Base-by-base conservation (phyloP, 2,329 filamentous ascomycete species). In the Ilyonectria mors-panacis region DNA sequence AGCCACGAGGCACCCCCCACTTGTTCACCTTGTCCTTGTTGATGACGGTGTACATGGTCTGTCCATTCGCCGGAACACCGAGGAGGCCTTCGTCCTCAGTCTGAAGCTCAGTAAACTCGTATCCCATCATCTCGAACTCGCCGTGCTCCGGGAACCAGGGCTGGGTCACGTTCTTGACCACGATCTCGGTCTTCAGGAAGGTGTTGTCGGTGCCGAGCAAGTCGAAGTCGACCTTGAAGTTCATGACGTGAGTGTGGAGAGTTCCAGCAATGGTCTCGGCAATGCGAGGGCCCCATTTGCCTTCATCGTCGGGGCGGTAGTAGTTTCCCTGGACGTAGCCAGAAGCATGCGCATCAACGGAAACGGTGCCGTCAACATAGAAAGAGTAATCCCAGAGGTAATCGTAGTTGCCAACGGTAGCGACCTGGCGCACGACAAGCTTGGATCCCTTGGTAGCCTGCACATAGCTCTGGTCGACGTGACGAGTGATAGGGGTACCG, bases 321-420 rank as follows among this genome's bases (percentile, higher is more conserved):
- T 77, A 77, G 3, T 74, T 66, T 1, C 80, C 80, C 71, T 86
- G 84, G 63, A 89, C 88, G 71, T 87, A 89, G 0, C 89, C 86
- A 0, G 82, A 85, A 1, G 87, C 85, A 10, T 85, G 79, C 1
- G 87, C 83, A 57, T 87, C 84, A 42, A 88, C 82, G 12, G 84
- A 78, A 6, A 89, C 82, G 5, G 82, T 83, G 4, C 87, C 87
- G 66, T 89, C 87, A 9, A 85, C 69, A 70, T 81, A 82, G 75
- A 89, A 88, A 9, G 78, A 53, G 69, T 87, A 88, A 44, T 80
- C 81, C 58, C 87, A 84, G n/a, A 82, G 81, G 70, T 83, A 82
- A 68, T 88, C 86, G 73, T 89, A 88, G 75, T 88, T 89, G 1
- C 85, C 86, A 3, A 89, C 82, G 0, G 85, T 87, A 1, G 82